Evolutionary conservation across 345 rosid species (phyloP).

Genomic region (Bruguiera sexangula): DNA sequence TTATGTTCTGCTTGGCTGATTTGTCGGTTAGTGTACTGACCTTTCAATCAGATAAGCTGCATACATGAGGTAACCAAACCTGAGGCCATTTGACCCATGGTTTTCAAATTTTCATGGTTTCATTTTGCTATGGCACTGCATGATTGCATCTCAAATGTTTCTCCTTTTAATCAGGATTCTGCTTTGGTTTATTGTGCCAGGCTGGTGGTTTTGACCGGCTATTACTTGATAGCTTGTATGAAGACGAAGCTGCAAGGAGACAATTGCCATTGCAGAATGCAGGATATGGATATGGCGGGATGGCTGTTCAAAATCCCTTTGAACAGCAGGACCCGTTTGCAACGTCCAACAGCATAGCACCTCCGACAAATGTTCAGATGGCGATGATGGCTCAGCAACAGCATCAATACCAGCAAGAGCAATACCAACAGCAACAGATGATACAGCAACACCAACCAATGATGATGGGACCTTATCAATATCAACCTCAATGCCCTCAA

Average conservation of each 20-base stretch:
- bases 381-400: slow-evolving; percentile 61
- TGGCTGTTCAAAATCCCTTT: slow-evolving; percentile 45
- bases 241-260: slow-evolving; percentile 71
- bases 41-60: no score
- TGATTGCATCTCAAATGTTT: no score
- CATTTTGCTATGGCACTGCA: no score
- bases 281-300: slow-evolving; percentile 63
- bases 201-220: slow-evolving; percentile 91
- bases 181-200: slow-evolving; percentile 27
- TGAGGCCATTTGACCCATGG: no score
- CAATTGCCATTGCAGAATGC: slow-evolving; percentile 73
- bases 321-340: slow-evolving; percentile 68
- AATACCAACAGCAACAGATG: background rate
- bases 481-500: slow-evolving; percentile 27
- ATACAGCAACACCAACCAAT: slow-evolving; percentile 36
- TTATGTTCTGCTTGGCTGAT: no score
- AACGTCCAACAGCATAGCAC: slow-evolving; percentile 64
- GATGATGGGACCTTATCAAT: slow-evolving; percentile 34
- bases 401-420: slow-evolving; percentile 33
- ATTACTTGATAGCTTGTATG: slow-evolving; percentile 83
- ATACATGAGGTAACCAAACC: no score
- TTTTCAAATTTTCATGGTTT: no score
- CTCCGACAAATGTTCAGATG: slow-evolving; percentile 90
- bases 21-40: no score
- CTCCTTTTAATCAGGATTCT: background rate